Percentiles rank a stretch among this genome's conserved stretches.
Evolutionary conservation across 2,329 filamentous ascomycete species (phyloP).

Genomic region (Raffaelea arxii): DNA sequence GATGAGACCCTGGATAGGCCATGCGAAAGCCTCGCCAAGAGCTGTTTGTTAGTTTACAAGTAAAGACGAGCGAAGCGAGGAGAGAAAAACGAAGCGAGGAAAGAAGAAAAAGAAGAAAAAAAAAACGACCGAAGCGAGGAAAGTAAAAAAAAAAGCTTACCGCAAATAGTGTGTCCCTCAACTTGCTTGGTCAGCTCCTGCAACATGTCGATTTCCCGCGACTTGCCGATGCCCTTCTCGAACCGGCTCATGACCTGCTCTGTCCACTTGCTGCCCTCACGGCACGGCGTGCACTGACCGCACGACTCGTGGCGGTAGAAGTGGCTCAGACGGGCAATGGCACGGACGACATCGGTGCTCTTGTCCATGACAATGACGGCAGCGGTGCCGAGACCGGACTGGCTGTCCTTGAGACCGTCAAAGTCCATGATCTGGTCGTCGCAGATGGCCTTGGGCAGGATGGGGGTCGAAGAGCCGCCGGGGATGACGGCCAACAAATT

Average conservation of each 20-base stretch:
- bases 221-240: slow-evolving; percentile 78
- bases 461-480: slow-evolving; percentile 91
- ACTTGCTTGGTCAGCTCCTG: slow-evolving; percentile 99
- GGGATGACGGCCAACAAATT: slow-evolving; percentile 93
- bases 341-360: slow-evolving; percentile 88
- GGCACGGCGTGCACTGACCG: slow-evolving; percentile 98
- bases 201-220: slow-evolving; percentile 97
- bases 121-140: background rate
- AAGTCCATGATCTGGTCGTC: slow-evolving; percentile 99
- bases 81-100: too few relatives aligned
- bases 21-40: slow-evolving; percentile 94
- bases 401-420: slow-evolving; percentile 93
- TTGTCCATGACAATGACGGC: slow-evolving; percentile 99
- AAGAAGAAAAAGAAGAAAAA: background rate
- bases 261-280: slow-evolving; percentile 98
- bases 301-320: slow-evolving; percentile 99
- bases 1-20: slow-evolving; percentile 97
- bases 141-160: slow-evolving; percentile 37
- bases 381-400: slow-evolving; percentile 92
- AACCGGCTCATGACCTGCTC: slow-evolving; percentile 98
- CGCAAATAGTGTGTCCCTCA: slow-evolving; percentile 97
- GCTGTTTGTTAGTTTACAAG: slow-evolving; percentile 49
- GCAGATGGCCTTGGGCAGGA: slow-evolving; percentile 81
- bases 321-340: slow-evolving; percentile 83
- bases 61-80: too few relatives aligned